Evolutionary conservation across 371 early-diverging fungal genomes (phyloP), one percentile per base, ranked within the genome.

Genomic region (Saksenaea vasiformis): DNA sequence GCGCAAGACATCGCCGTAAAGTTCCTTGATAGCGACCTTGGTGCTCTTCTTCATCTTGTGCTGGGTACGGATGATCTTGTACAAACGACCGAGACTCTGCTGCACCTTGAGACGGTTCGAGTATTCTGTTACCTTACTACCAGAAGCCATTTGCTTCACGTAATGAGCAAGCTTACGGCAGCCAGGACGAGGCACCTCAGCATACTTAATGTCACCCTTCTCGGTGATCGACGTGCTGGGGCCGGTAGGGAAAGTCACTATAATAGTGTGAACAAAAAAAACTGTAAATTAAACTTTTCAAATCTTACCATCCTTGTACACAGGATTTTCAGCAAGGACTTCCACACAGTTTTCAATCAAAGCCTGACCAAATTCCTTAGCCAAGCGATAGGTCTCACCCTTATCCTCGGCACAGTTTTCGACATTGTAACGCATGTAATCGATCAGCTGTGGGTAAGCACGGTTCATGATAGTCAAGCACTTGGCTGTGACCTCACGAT

Each of bases 381-480:
- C 94, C 39, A 91, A 79, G 35, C 88, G 85, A 73, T 94, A 94
- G 65, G 91, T 92, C 69, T 90, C 91, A 63, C 91, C 92, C 76
- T 90, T 88, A 67, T 87, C 87, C 56, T 78, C 90, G 65, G 86
- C 83, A 66, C 87, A 86, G 65, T 89, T 86, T 66, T 86, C 83
- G 57, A 95, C 88, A 47, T 89, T 88, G 75, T 95, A 94, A 68
- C 91, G 89, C 91, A 95, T 94, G 83, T 90, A 93, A 36, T 86
- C 82, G 65, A 97, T 77, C 64, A 97, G 74, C 56, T 84, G 80
- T 47, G 89, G 90, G 72, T 91, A 90, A 44, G 95, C 79, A 59
- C 96, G 91, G 87, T 95, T 97, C 94, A 95, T 95, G 71, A 97
- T 84, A 64, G 91, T 93, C 54, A 95, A 82, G 73, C 92, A 91